Evolutionary conservation across 2,329 filamentous ascomycete species (phyloP).

Genomic region (Aspergillus neotritici): DNA sequence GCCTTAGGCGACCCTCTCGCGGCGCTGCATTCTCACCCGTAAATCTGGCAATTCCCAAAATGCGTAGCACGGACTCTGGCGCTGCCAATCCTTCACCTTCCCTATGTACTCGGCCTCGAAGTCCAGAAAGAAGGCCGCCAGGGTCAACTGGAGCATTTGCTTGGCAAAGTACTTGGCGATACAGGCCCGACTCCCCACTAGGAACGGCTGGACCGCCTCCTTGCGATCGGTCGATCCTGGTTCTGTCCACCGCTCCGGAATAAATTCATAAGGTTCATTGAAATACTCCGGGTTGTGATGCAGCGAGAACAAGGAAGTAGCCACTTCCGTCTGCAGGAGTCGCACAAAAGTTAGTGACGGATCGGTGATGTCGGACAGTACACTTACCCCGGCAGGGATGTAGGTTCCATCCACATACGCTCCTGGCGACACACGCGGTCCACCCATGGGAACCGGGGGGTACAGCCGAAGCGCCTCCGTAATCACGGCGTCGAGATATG

Average conservation of each 20-base stretch:
- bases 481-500: conserved; percentile 27
- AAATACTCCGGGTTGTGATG: conserved; percentile 30
- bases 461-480: conserved; percentile 29
- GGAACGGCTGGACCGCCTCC: conserved; percentile 21
- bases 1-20: not conserved
- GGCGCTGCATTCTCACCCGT: conserved; percentile 12
- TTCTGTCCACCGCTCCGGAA: conserved; percentile 32
- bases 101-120: conserved; percentile 22
- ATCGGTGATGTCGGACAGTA: not conserved
- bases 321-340: conserved; percentile 19
- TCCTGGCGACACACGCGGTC: conserved; percentile 23
- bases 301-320: conserved; percentile 25
- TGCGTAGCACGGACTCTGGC: conserved; percentile 20
- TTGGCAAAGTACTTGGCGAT: conserved; percentile 25
- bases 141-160: conserved; percentile 22
- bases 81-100: conserved; percentile 19
- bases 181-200: conserved; percentile 22
- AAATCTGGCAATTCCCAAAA: conserved; percentile 24
- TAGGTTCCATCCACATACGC: conserved; percentile 20
- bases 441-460: conserved; percentile 25
- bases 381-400: conserved; percentile 21
- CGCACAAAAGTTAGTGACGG: not conserved
- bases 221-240: conserved; percentile 16
- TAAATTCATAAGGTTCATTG: conserved; percentile 22
- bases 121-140: conserved; percentile 20